A percentile compares a stretch with the other conserved stretches of the same genome.
These are phyloP conservation scores for Trypanosoma theileri DNA, from an alignment of 208 protist species.

Conservation along the genomic window DNA sequence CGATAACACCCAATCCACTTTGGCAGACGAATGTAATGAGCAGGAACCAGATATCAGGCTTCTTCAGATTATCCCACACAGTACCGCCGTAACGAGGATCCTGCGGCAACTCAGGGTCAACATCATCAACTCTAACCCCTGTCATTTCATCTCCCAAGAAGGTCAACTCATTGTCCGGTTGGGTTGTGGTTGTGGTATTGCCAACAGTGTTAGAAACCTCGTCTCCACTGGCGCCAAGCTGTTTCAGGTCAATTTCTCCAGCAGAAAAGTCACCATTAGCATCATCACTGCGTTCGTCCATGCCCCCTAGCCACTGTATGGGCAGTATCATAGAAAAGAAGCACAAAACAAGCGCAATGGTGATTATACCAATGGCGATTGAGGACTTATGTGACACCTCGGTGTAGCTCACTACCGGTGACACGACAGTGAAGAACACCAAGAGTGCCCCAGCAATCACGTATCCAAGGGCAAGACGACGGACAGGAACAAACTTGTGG, in stretches of 20 bases:
- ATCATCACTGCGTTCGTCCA: slow-evolving; percentile 35
- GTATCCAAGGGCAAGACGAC: slow-evolving; percentile 47
- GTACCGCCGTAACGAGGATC: slow-evolving; percentile 56
- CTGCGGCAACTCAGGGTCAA: slow-evolving; percentile 24
- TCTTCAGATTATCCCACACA: slow-evolving; percentile 36
- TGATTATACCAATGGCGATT: slow-evolving; percentile 36
- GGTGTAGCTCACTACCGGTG: slow-evolving; percentile 51
- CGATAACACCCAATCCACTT: slow-evolving; percentile 49
- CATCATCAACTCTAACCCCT: background rate
- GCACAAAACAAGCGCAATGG: slow-evolving; percentile 38
- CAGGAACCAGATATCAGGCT: slow-evolving; percentile 54
- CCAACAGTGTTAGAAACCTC: slow-evolving; percentile 5
- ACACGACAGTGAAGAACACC: slow-evolving; percentile 59
- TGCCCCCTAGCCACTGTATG: slow-evolving; percentile 43
- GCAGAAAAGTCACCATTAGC: slow-evolving; percentile 13
- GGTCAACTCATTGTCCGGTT: slow-evolving; percentile 5
- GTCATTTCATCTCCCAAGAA: background rate
- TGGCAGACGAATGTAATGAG: slow-evolving; percentile 56
- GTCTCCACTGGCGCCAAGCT: background rate
- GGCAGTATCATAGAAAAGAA: slow-evolving; percentile 42
- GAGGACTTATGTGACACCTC: slow-evolving; percentile 23
- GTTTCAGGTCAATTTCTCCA: background rate
- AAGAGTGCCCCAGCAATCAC: slow-evolving; percentile 36
- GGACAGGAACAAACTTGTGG: slow-evolving; percentile 54
- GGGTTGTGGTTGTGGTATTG: background rate